Base-by-base conservation (phyloP, 805 yeast species). In the Schwanniomyces polymorphus region DNA sequence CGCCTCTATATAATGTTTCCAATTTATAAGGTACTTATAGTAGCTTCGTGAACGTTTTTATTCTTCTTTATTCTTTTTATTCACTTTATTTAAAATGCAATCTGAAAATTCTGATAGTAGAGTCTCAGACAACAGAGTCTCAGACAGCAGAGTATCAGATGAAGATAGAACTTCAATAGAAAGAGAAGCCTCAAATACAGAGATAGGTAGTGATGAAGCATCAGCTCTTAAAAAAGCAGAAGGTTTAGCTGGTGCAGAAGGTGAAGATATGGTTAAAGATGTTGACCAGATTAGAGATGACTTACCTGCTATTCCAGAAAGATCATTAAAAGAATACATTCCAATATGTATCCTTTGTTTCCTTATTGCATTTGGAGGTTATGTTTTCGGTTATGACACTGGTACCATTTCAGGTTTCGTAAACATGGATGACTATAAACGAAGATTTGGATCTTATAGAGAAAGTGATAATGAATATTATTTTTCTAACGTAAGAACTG, bases 381-480 rank as follows among this genome's bases (percentile, higher is more conserved):
- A 81, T 60, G 83, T 85, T 33, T 85, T 84, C 60, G 90, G 90
- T 51, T 85, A 84, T 78, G 90, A 85, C 72, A 85, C 88, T 45
- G 90, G 89, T 72, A 84, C 90, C 54, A 80, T 85, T 64, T 82
- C 87, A 37, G 89, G 89, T 55, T 81, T 85, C 59, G 80, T 83
- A 45, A 80, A 80, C 62, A 80, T 84, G 82, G 55, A 70, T 9
- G 81, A 82, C 52, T 84, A 79, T 64, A 59, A 64, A 42, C 45
- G 50, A 26, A 70, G 84, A 58, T 83, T 84, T 52, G 88, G 87
- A 60, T 64, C 70, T 47, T 14, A 50, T 6, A 31, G 23, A 5
- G 52, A 67, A 46, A 46, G 61, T 5, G 58, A 60, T 11, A 85
- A 84, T 47, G 64, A 55, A 3, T 61, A 64, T 52, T 59, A 60